Conservation (phyloP, 352 stramenopile genomes). For the Pythium chondricola region DNA sequence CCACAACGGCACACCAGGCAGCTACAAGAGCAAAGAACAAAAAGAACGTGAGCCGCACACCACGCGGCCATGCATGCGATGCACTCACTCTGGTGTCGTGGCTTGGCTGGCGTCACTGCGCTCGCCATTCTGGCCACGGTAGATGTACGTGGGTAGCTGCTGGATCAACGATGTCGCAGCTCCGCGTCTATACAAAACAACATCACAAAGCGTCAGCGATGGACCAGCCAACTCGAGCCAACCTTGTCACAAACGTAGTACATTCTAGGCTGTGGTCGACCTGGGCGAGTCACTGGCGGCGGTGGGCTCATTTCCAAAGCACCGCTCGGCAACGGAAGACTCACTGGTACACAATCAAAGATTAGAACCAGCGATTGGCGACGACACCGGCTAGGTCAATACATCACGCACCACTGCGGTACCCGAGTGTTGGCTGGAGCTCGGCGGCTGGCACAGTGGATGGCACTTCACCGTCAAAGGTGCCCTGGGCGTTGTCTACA, state of each 20-base stretch:
- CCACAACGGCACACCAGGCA: conserved; percentile 92
- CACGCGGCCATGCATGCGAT: background rate
- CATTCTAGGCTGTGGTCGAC: conserved; percentile 27
- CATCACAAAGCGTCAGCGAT: background rate
- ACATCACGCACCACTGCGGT: conserved; percentile 24
- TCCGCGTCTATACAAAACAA: conserved; percentile 32
- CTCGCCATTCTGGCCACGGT: conserved; percentile 40
- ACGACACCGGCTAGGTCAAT: background rate
- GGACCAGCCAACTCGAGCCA: too few species aligned
- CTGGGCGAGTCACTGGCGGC: conserved; percentile 16
- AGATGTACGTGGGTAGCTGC: conserved; percentile 78
- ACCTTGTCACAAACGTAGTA: conserved; percentile 11
- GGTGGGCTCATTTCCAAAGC: conserved; percentile 17
- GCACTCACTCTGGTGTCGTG: conserved; percentile 55
- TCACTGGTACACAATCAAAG: conserved; percentile 30
- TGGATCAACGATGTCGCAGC: conserved; percentile 60
- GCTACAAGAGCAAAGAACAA: conserved; percentile 24
- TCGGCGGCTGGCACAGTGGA: conserved; percentile 19
- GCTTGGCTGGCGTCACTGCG: conserved; percentile 14
- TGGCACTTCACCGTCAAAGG: conserved; percentile 21
- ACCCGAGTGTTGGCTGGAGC: conserved; percentile 25
- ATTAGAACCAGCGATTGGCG: background rate
- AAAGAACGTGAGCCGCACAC: background rate
- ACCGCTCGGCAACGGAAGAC: conserved; percentile 32
- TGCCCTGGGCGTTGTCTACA: conserved; percentile 20